phyloP scores from a whole-genome alignment of 768 basidiomycete genomes.

The Podaxis sp. region DNA sequence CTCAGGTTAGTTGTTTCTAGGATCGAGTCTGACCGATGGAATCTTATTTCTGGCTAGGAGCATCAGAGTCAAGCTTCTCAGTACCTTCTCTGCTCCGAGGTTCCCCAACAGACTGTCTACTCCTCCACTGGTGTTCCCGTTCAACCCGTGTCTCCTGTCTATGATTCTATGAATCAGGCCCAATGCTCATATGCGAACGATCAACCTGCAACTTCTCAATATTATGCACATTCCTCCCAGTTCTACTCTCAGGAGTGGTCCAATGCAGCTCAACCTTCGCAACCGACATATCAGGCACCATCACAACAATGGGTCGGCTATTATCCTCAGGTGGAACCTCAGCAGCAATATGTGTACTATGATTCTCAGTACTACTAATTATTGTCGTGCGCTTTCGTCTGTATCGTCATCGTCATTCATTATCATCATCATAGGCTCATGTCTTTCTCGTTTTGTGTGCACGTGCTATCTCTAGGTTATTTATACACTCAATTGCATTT shows the following conservation, averaged over 20 bases:
- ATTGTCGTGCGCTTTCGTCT: neutral
- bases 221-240: slow-evolving; percentile 4
- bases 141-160: neutral
- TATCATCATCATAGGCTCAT: neutral
- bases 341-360: slow-evolving; percentile 8
- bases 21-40: too few relatives aligned
- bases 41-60: neutral
- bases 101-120: neutral
- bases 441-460: neutral
- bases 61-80: neutral
- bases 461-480: neutral
- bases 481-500: neutral
- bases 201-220: neutral
- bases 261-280: neutral
- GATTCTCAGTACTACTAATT: slow-evolving; percentile 9
- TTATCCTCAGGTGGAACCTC: slow-evolving; percentile 7
- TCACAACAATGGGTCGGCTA: slow-evolving; percentile 11
- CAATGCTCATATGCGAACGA: neutral
- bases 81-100: neutral
- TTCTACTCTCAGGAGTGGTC: slow-evolving; percentile 5
- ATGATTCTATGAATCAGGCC: neutral
- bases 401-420: neutral
- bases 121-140: neutral
- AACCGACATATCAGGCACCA: neutral
- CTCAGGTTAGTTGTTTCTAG: neutral